Conservation (phyloP, 257 asterid species). For the Eustoma russellianum region DNA sequence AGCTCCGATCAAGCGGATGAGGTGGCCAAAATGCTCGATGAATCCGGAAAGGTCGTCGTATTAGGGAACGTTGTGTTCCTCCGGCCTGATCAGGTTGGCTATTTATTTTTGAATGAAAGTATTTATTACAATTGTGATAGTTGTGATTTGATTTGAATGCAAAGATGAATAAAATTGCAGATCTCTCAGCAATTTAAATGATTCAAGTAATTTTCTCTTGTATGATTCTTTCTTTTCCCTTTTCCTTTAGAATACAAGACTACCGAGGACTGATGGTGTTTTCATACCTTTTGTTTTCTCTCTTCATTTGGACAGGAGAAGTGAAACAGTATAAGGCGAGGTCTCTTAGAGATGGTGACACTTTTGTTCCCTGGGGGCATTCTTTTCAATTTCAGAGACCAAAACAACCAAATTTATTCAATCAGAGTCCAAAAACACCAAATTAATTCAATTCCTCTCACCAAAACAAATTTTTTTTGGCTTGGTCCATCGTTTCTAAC, state of each 20-base stretch:
- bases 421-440: slow-evolving; percentile 13
- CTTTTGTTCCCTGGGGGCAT: slow-evolving; percentile 43
- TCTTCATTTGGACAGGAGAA: slow-evolving; percentile 68
- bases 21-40: slow-evolving; percentile 60
- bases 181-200: too few relatives aligned
- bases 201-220: not conserved
- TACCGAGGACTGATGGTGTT: slow-evolving; percentile 58
- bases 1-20: slow-evolving; percentile 37
- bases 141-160: not conserved
- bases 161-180: too few relatives aligned
- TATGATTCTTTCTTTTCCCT: slow-evolving; percentile 1
- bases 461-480: not conserved
- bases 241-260: slow-evolving; percentile 11
- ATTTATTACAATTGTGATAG: not conserved
- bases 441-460: not conserved
- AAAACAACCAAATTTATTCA: slow-evolving; percentile 15
- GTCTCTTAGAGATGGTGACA: slow-evolving; percentile 59
- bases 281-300: slow-evolving; percentile 33
- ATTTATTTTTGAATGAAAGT: not conserved
- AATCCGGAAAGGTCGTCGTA: slow-evolving; percentile 67
- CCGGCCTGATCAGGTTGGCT: slow-evolving; percentile 69
- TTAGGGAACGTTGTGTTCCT: slow-evolving; percentile 66
- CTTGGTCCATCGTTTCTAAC: not conserved
- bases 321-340: slow-evolving; percentile 52
- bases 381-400: slow-evolving; percentile 29